Evolutionary conservation across 257 asterid genomes (phyloP).

Genomic region (Paraleonurus japonicus): DNA sequence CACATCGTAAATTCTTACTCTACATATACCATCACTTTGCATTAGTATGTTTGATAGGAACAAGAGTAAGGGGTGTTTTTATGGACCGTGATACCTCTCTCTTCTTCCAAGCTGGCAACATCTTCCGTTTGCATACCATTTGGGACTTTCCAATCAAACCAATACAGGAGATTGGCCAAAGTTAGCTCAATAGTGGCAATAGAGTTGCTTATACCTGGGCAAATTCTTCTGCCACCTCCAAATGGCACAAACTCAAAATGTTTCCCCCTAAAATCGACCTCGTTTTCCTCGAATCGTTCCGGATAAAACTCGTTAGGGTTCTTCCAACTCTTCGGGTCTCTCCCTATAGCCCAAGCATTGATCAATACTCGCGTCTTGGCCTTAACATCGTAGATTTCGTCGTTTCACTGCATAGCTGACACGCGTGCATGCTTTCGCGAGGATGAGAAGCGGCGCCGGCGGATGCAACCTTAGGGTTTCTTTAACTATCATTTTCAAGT

Average conservation of each 20-base stretch:
- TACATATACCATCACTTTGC: no score
- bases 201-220: constrained; percentile 19
- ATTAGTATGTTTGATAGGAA: constrained; percentile 20
- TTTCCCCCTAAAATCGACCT: constrained; percentile 20
- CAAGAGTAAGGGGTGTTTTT: constrained; percentile 13
- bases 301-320: constrained; percentile 24
- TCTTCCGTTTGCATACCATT: constrained; percentile 18
- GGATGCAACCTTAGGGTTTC: constrained; percentile 41
- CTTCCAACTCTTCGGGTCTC: constrained; percentile 24
- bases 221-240: constrained; percentile 32
- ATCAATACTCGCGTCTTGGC: no score
- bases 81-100: constrained; percentile 19
- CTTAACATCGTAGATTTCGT: background rate
- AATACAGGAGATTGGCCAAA: constrained; percentile 24
- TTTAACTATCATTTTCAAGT: no score
- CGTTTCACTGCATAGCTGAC: background rate
- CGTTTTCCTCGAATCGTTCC: constrained; percentile 13
- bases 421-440: background rate
- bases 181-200: constrained; percentile 21
- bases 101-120: constrained; percentile 25
- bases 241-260: constrained; percentile 31
- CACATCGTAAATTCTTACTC: no score
- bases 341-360: no score
- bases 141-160: constrained; percentile 26
- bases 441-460: constrained; percentile 16